These are phyloP conservation scores for Dalbergia cultrata DNA, from an alignment of 306 rosid genomes.

Conservation along the genomic window DNA sequence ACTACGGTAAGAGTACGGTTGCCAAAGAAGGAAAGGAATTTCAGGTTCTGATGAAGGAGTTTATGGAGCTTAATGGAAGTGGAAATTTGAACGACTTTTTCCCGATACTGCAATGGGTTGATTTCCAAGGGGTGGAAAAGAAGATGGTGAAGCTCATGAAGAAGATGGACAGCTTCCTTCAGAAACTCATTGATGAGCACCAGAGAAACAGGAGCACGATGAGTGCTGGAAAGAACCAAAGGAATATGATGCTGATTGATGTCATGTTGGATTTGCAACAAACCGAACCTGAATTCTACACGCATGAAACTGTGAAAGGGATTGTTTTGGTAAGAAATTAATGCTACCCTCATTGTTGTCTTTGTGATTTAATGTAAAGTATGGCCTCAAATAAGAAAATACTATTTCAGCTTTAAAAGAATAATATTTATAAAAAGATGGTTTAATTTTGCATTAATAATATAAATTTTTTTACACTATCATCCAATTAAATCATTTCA, in stretches of 20 bases:
- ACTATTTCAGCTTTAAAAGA: no score
- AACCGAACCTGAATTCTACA: conserved; percentile 31
- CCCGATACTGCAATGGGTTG: conserved; percentile 47
- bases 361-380: background rate
- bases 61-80: background rate
- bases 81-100: conserved; percentile 48
- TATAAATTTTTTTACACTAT: no score
- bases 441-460: no score
- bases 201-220: background rate
- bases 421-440: no score
- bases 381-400: no score
- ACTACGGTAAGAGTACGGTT: conserved; percentile 39
- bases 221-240: background rate
- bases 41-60: conserved; percentile 36
- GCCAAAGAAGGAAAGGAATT: conserved; percentile 27
- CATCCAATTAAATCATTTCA: no score
- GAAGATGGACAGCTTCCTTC: conserved; percentile 44
- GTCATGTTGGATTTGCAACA: conserved; percentile 40
- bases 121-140: conserved; percentile 44
- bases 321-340: conserved; percentile 23
- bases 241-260: conserved; percentile 35
- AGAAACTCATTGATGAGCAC: conserved; percentile 34
- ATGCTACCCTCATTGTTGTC: no score
- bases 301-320: conserved; percentile 51
- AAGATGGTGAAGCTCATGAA: conserved; percentile 43